phyloP scores from a whole-genome alignment of 1,284 basidiomycete genomes.

The Apiotrichum laibachii region DNA sequence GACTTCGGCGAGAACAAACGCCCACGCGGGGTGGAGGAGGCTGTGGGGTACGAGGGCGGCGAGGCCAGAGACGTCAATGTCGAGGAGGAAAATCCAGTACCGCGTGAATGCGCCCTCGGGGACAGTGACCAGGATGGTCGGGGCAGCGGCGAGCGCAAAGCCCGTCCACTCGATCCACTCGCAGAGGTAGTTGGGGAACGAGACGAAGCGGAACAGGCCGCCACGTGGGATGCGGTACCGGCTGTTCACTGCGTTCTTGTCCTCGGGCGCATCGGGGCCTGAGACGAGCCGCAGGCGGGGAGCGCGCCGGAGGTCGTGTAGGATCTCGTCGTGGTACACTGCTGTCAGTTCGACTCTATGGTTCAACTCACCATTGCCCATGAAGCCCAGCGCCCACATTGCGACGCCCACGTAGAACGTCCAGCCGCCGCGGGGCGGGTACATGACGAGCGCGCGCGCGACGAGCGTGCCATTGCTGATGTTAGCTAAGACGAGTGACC shows the following conservation, averaged over 20 bases:
- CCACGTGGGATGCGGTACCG: slow-evolving; percentile 78
- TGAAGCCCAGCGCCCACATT: slow-evolving; percentile 68
- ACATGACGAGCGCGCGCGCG: slow-evolving; percentile 29
- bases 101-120: slow-evolving; percentile 9
- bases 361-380: slow-evolving; percentile 59
- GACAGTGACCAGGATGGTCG: slow-evolving; percentile 22
- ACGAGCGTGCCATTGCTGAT: slow-evolving; percentile 34
- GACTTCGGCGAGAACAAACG: slow-evolving; percentile 71
- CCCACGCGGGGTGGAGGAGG: slow-evolving; percentile 64
- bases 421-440: slow-evolving; percentile 27
- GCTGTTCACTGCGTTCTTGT: slow-evolving; percentile 36
- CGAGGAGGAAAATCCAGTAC: background rate
- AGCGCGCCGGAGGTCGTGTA: slow-evolving; percentile 65
- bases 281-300: slow-evolving; percentile 25
- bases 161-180: slow-evolving; percentile 85
- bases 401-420: slow-evolving; percentile 63
- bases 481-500: slow-evolving; percentile 36
- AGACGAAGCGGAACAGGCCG: slow-evolving; percentile 71
- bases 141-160: slow-evolving; percentile 62
- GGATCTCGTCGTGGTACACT: slow-evolving; percentile 81
- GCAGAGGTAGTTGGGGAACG: slow-evolving; percentile 90
- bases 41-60: background rate
- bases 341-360: background rate
- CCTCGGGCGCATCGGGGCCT: background rate
- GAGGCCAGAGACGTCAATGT: background rate